Percentiles rank a stretch among this genome's conserved stretches.
phyloP scores from a whole-genome alignment of 192 early-diverging fungal genomes.

The Pilobolus umbonatus region DNA sequence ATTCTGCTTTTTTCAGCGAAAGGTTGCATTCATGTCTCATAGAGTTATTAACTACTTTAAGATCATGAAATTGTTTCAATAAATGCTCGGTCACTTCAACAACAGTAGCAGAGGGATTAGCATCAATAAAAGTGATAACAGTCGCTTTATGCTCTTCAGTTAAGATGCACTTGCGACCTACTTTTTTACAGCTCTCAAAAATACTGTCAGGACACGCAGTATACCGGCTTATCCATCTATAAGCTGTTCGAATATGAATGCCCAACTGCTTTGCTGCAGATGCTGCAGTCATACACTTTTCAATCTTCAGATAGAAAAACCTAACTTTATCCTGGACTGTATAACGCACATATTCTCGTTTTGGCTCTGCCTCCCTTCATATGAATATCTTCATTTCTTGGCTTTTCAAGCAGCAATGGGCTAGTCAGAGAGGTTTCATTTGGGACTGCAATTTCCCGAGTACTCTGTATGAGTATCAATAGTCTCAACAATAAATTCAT shows the following conservation, averaged over 20 bases:
- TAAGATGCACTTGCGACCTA: constrained; percentile 10
- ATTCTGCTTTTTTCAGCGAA: constrained; percentile 3
- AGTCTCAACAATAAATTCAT: constrained; percentile 7
- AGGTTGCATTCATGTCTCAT: constrained; percentile 14
- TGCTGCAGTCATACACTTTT: constrained; percentile 15
- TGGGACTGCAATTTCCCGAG: background rate
- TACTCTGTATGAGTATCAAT: constrained; percentile 11
- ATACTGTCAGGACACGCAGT: constrained; percentile 11
- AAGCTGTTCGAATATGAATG: constrained; percentile 11
- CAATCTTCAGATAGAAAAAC: constrained; percentile 17
- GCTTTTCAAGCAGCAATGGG: constrained; percentile 1
- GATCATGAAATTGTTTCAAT: constrained; percentile 11
- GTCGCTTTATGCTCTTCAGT: constrained; percentile 13
- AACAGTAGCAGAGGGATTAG: constrained; percentile 18
- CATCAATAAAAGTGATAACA: constrained; percentile 12
- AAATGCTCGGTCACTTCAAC: constrained; percentile 16
- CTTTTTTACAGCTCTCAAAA: constrained; percentile 6
- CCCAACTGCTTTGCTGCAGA: constrained; percentile 12
- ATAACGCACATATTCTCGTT: constrained; percentile 6
- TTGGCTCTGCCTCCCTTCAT: background rate
- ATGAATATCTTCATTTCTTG: constrained; percentile 6
- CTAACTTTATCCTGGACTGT: constrained; percentile 15
- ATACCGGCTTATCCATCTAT: constrained; percentile 5
- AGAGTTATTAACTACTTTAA: constrained; percentile 15
- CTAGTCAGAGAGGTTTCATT: constrained; percentile 6